phyloP scores from a whole-genome alignment of 208 protist species.

The Trypanosoma conorhini region DNA sequence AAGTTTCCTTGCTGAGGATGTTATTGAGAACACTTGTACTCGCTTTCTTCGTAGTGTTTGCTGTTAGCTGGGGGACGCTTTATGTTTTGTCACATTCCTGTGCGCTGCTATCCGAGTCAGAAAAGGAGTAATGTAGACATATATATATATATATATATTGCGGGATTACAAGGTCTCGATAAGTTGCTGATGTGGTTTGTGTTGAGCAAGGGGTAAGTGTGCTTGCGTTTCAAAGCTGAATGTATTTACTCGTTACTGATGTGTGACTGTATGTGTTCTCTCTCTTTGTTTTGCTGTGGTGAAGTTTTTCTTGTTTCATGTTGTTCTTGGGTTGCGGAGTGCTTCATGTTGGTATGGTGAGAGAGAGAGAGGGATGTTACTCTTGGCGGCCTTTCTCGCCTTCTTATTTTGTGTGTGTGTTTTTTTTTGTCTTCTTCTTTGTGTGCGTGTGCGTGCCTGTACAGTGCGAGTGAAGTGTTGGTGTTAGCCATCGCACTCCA shows the following conservation, averaged over 20 bases:
- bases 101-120: no score
- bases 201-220: background rate
- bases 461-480: background rate
- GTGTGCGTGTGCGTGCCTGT: background rate
- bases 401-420: constrained; percentile 14
- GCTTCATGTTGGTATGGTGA: background rate
- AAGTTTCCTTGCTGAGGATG: no score
- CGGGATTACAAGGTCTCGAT: background rate
- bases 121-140: no score
- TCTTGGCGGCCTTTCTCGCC: background rate
- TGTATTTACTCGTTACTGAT: no score
- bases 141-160: no score
- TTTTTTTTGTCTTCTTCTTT: background rate
- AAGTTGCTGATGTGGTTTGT: background rate
- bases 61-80: background rate
- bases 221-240: no score
- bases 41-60: background rate
- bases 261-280: background rate
- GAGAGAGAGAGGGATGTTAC: background rate
- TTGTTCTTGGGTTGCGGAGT: background rate
- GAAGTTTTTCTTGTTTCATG: background rate
- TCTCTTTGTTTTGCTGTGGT: background rate
- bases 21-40: no score
- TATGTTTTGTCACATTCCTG: no score
- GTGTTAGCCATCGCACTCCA: background rate